Evolutionary conservation across 352 stramenopile genomes (phyloP).

Genomic region (Pythium apleroticum): DNA sequence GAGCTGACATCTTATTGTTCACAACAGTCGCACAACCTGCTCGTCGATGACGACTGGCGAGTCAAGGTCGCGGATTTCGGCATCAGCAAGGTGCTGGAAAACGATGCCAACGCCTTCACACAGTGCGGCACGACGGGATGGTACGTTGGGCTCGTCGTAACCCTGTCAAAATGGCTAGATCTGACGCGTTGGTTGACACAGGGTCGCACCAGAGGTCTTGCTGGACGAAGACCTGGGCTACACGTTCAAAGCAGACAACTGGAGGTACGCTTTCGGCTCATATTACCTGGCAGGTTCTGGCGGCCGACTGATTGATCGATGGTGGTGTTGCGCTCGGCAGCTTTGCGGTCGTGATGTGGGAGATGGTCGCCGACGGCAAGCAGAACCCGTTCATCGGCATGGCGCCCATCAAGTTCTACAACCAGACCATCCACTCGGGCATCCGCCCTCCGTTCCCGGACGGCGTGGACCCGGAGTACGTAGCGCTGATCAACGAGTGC

Average conservation of each 20-base stretch:
- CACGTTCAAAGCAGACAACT: constrained; percentile 89
- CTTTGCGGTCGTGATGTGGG: constrained; percentile 90
- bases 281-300: too few species aligned
- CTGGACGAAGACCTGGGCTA: constrained; percentile 88
- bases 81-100: constrained; percentile 89
- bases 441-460: constrained; percentile 74
- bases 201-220: constrained; percentile 86
- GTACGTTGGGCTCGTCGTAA: constrained; percentile 28
- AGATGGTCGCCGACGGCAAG: constrained; percentile 81
- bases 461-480: constrained; percentile 66
- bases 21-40: constrained; percentile 84
- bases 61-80: constrained; percentile 89
- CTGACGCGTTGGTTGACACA: constrained; percentile 28
- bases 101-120: constrained; percentile 76
- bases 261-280: constrained; percentile 74
- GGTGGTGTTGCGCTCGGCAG: constrained; percentile 27
- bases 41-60: constrained; percentile 88
- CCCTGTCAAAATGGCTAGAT: not conserved
- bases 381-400: constrained; percentile 89
- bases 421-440: constrained; percentile 80
- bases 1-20: not conserved
- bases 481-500: constrained; percentile 77
- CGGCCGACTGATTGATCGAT: not conserved
- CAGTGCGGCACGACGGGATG: constrained; percentile 87
- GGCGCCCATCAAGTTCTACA: constrained; percentile 91